These are phyloP conservation scores for Lactifluus pinguis DNA, from an alignment of 768 basidiomycete genomes.

Conservation along the genomic window DNA sequence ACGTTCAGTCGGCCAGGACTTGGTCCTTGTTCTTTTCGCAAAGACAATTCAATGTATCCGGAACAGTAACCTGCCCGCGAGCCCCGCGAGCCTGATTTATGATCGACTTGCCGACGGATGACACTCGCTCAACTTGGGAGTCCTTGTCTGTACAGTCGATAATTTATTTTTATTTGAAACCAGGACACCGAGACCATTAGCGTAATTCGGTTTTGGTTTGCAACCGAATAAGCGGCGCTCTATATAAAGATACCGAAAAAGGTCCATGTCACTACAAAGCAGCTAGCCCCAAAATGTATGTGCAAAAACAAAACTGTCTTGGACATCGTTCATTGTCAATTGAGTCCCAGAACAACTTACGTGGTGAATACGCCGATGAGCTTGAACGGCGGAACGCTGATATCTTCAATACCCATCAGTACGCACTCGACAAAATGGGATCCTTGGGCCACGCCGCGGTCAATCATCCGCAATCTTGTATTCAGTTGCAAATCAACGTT, in stretches of 20 bases:
- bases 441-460: constrained; percentile 74
- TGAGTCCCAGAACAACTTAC: constrained; percentile 26
- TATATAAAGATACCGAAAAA: background rate
- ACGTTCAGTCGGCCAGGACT: too few species aligned
- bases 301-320: background rate
- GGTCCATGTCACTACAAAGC: background rate
- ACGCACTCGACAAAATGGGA: constrained; percentile 92
- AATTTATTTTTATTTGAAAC: background rate
- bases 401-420: constrained; percentile 80
- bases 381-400: constrained; percentile 73
- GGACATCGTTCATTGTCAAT: background rate
- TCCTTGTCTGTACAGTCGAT: background rate
- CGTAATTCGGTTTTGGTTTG: background rate
- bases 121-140: background rate
- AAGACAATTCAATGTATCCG: too few species aligned
- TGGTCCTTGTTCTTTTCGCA: background rate
- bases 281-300: background rate
- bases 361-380: constrained; percentile 86
- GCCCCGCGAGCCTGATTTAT: background rate
- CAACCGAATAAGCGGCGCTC: background rate
- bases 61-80: background rate
- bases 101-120: background rate
- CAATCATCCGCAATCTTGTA: constrained; percentile 72
- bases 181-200: background rate
- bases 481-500: constrained; percentile 2